Evolutionary conservation across 495 filamentous ascomycete genomes (phyloP).

Genomic region (Mytilinidion resinicola): DNA sequence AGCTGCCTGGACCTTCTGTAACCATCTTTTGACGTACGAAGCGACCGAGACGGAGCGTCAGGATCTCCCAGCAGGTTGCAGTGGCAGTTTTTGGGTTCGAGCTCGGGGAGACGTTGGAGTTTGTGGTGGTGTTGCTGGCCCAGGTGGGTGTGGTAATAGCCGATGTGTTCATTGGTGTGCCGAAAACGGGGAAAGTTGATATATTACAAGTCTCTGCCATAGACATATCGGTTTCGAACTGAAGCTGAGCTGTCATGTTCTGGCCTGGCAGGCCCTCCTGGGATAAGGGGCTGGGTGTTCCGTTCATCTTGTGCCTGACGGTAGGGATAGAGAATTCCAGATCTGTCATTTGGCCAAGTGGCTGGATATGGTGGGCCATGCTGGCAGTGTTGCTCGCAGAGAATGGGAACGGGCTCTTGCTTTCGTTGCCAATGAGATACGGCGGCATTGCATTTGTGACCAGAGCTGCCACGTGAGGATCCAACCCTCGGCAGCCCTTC

Average conservation of each 20-base stretch:
- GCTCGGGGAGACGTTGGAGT: background rate
- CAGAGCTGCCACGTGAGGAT: slow-evolving; percentile 32
- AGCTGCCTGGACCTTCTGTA: slow-evolving; percentile 11
- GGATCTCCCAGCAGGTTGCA: slow-evolving; percentile 38
- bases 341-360: slow-evolving; percentile 1
- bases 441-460: slow-evolving; percentile 41
- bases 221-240: background rate
- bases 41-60: slow-evolving; percentile 36
- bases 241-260: no score
- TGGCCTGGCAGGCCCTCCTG: background rate
- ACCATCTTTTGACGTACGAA: slow-evolving; percentile 32
- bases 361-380: slow-evolving; percentile 10
- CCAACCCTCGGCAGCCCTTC: slow-evolving; percentile 39
- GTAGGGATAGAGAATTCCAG: background rate
- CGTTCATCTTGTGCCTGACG: background rate
- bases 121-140: background rate
- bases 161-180: background rate
- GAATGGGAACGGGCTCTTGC: slow-evolving; percentile 33
- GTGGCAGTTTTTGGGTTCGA: slow-evolving; percentile 6
- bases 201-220: background rate
- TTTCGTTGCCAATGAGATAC: slow-evolving; percentile 38
- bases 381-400: slow-evolving; percentile 31
- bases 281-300: no score
- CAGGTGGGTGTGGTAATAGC: background rate
- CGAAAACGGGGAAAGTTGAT: background rate